These are phyloP conservation scores for Gyromitra esculenta DNA, from an alignment of 2,329 filamentous ascomycete species.

Conservation along the genomic window DNA sequence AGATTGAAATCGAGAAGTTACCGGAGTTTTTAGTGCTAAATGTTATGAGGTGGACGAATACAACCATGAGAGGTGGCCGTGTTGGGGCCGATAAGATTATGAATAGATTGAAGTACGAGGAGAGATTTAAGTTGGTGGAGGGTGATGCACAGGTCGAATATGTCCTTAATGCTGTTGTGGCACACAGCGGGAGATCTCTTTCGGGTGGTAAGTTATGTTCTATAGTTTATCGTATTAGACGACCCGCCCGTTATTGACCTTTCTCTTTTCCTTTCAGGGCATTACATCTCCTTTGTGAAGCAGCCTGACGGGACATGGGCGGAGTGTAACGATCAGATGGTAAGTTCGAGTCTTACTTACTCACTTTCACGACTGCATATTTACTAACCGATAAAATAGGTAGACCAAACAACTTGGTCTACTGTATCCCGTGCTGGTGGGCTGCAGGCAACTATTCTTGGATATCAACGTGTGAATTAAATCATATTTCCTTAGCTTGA, in stretches of 20 bases:
- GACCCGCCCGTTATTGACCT: constrained; percentile 3
- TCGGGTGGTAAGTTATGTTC: constrained; percentile 31
- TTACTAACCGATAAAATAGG: constrained; percentile 24
- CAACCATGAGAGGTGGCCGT: constrained; percentile 9
- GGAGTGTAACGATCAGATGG: constrained; percentile 43
- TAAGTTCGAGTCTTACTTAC: constrained; percentile 15
- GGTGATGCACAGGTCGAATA: constrained; percentile 31
- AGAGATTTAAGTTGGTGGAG: constrained; percentile 35
- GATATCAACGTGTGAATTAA: constrained; percentile 42
- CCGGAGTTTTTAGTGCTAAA: constrained; percentile 49
- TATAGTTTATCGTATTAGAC: not conserved
- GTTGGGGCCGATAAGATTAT: constrained; percentile 43
- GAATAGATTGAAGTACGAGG: constrained; percentile 43
- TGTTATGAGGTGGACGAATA: constrained; percentile 45
- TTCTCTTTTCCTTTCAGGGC: constrained; percentile 22
- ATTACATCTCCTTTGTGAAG: constrained; percentile 52
- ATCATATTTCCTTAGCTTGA: constrained; percentile 4
- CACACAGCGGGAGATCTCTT: constrained; percentile 41
- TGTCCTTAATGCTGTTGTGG: constrained; percentile 43
- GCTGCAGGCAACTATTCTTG: constrained; percentile 42
- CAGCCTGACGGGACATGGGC: constrained; percentile 52
- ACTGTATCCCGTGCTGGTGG: constrained; percentile 34
- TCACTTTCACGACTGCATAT: not conserved
- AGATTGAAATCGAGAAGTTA: constrained; percentile 35
- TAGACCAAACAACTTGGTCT: constrained; percentile 36